phyloP scores from a whole-genome alignment of 306 rosid genomes.

The Adenanthera pavonina region DNA sequence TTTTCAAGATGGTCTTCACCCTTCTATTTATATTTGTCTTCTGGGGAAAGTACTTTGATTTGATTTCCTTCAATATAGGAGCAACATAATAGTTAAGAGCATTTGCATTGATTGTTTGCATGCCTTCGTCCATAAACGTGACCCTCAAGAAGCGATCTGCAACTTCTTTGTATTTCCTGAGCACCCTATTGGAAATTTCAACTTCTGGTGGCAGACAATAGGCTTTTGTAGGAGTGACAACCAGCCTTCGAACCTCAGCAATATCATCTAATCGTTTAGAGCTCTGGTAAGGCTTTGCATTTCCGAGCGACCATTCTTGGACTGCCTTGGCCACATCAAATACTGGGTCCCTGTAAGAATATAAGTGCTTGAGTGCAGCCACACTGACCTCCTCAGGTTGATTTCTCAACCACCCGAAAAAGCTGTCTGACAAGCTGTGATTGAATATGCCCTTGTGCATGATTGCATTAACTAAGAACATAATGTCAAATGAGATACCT shows the following conservation, averaged over 20 bases:
- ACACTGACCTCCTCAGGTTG: slow-evolving; percentile 56
- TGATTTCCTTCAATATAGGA: slow-evolving; percentile 61
- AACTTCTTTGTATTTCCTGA: slow-evolving; percentile 58
- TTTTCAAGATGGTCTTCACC: slow-evolving; percentile 43
- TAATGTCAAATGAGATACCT: slow-evolving; percentile 51
- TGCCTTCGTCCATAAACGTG: slow-evolving; percentile 76
- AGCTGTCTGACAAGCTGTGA: slow-evolving; percentile 55
- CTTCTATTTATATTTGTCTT: slow-evolving; percentile 55
- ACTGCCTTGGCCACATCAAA: slow-evolving; percentile 54
- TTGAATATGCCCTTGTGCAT: slow-evolving; percentile 63
- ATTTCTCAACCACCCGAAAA: slow-evolving; percentile 52
- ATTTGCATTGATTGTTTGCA: slow-evolving; percentile 55
- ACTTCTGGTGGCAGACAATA: slow-evolving; percentile 71
- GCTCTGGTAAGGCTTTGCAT: slow-evolving; percentile 56
- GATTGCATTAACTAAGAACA: slow-evolving; percentile 62
- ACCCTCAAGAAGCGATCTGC: slow-evolving; percentile 68
- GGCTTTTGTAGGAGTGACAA: slow-evolving; percentile 69
- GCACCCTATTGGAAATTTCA: slow-evolving; percentile 72
- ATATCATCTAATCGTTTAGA: slow-evolving; percentile 55
- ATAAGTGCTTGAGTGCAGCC: slow-evolving; percentile 65
- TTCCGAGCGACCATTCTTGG: slow-evolving; percentile 61
- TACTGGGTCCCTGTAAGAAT: slow-evolving; percentile 50
- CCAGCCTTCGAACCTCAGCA: slow-evolving; percentile 59
- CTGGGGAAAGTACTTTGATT: slow-evolving; percentile 46
- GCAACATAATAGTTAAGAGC: slow-evolving; percentile 56